phyloP scores from a whole-genome alignment of 169 alveolate genomes.

The Plasmodium gaboni region DNA sequence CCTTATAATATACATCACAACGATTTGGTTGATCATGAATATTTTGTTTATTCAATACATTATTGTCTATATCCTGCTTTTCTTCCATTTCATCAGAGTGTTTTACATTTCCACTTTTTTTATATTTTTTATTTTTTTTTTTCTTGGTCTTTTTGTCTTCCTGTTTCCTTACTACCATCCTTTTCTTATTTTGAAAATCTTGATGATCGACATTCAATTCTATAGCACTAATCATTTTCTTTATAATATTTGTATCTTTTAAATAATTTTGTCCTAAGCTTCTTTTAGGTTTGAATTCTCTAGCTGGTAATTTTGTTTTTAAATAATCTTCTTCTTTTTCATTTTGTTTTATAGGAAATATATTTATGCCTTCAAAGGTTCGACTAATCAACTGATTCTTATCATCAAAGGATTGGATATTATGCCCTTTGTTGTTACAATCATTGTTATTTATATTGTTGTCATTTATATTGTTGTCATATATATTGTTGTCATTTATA shows the following conservation, averaged over 20 bases:
- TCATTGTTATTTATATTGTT: background rate
- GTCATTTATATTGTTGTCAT: background rate
- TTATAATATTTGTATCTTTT: conserved; percentile 82
- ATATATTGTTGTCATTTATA: too few species aligned
- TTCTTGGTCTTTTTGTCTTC: background rate
- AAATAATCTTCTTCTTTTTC: background rate
- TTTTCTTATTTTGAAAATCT: background rate
- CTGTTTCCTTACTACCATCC: background rate
- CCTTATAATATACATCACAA: background rate
- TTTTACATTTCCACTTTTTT: background rate
- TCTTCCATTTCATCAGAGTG: background rate
- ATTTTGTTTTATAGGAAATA: conserved; percentile 42
- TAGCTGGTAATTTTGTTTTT: conserved; percentile 42
- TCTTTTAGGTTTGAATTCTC: conserved; percentile 87
- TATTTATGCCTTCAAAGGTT: conserved; percentile 38
- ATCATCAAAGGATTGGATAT: background rate
- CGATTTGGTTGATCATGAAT: background rate
- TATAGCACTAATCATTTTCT: conserved; percentile 54
- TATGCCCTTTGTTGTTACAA: background rate
- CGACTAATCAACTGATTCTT: conserved; percentile 25
- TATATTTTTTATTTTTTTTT: background rate
- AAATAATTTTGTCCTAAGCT: conserved; percentile 89
- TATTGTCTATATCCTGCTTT: background rate
- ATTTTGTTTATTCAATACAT: background rate
- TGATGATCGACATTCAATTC: background rate